Base-by-base conservation (phyloP, 306 rosid species). In the Canavalia gladiata region DNA sequence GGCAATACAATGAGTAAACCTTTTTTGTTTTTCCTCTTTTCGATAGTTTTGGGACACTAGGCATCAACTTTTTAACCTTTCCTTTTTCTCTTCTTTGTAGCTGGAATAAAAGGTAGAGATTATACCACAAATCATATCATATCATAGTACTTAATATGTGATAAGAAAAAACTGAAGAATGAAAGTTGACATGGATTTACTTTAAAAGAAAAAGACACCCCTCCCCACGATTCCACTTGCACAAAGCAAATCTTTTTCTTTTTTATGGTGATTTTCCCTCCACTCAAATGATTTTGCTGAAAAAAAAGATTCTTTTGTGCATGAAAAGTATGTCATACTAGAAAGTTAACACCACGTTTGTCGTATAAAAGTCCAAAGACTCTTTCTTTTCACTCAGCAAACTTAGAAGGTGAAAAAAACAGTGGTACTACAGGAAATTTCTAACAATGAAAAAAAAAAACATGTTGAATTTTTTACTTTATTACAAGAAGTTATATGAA, bases 151-250 rank as follows among this genome's bases (percentile, higher is more conserved):
- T 29, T 33, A 39, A 25, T 18, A 28, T 6, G 30, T 77, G 31
- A 58, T 66, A 66, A 37, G 34, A 43, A 52, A 37, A 76, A 49
- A 33, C 10, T 5, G n/a, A 39, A 51, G 29, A n/a, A n/a, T 55
- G 49, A 55, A 65, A 65, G 70, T 39, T 65, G 50, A 37, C 2
- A 12, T 59, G 56, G 69, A 42, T 25, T 18, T 8, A 34, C 29
- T 18, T 63, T 29, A 76, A 64, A 18, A 65, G 43, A 35, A 49
- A 65, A 11, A 50, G 74, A 5, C 4, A n/a, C 2, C 4, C 46
- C 41, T 6, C 1, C 52, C 7, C 66, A 63, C 73, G 51, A 64
- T 64, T 65, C 75, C 82, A 78, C 82, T 37, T 25, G 37, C 71
- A 12, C 8, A 72, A 72, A 72, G 80, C 51, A 76, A 63, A 35